Base-by-base conservation (phyloP, 176 grass and related monocot species). In the Echinochloa phyllopogon region DNA sequence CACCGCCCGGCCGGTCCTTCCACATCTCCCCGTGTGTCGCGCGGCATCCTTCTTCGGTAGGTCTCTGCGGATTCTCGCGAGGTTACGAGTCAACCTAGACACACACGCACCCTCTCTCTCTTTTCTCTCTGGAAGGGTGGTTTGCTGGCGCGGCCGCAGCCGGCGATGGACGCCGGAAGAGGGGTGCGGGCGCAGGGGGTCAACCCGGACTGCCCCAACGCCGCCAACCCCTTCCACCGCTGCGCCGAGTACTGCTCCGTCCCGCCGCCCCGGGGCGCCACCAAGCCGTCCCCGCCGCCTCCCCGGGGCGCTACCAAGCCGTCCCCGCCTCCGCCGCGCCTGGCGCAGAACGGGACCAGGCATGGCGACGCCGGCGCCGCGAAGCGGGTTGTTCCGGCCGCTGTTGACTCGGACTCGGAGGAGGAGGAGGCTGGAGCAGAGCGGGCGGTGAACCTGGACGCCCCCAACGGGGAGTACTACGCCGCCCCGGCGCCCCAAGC, bases 121-220 rank as follows among this genome's bases (percentile, higher is more conserved):
- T 63, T n/a, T 18, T 5, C 0, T 63, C 13, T 4, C 21, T 14
- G 42, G 43, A 33, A 33, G 29, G 29, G 29, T 33, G 29, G 57
- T 25, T 47, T 36, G 24, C 76, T 55, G 57, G 29, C 29, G 29
- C 29, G 29, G 29, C 29, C 29, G 21, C 50, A 49, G 53, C 38
- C 48, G 73, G 88, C 59, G 83, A 90, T 86, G 82, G 56, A 64
- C 75, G 74, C 23, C 10, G 85, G 27, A 39, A 84, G 64, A 86
- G 75, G 45, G 45, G 48, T 36, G 57, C 75, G 8, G 69, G 18
- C 41, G 65, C 50, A 33, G 80, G 90, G 36, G 33, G 84, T 89
- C 10, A 92, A 92, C 48, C 87, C 84, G 40, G 87, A 70, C 69
- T 94, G 90, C 82, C 74, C 80, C 45, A 94, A 90, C 84, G 90